These are phyloP conservation scores for Eucommia ulmoides DNA, from an alignment of 257 asterid genomes.

Conservation along the genomic window DNA sequence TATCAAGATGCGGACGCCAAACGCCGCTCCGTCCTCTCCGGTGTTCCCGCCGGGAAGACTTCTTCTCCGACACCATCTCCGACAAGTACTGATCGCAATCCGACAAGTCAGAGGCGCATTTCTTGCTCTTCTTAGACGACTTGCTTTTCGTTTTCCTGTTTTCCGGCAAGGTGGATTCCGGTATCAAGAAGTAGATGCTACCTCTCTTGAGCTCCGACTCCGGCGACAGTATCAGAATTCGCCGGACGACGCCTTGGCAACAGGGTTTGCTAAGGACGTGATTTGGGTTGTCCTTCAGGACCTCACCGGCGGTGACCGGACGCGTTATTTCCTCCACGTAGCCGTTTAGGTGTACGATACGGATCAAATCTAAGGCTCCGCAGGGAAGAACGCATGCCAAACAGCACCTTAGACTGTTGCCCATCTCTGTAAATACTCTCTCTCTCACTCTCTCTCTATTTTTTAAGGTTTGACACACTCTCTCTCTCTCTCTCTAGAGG, in stretches of 20 bases:
- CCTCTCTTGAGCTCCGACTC: constrained; percentile 86
- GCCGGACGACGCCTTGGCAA: constrained; percentile 41
- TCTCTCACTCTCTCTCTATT: neutral
- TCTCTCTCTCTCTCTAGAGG: too few species aligned
- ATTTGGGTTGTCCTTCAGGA: constrained; percentile 50
- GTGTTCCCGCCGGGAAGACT: neutral
- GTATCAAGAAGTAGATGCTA: constrained; percentile 84
- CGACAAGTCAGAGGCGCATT: neutral
- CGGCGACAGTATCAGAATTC: constrained; percentile 58
- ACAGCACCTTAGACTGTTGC: constrained; percentile 88
- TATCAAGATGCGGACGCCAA: neutral
- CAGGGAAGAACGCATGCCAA: constrained; percentile 95
- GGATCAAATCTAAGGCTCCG: constrained; percentile 95
- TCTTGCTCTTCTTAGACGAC: constrained; percentile 21
- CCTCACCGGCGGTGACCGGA: constrained; percentile 64
- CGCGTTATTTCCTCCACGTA: constrained; percentile 62
- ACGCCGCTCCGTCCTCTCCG: neutral
- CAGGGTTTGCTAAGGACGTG: constrained; percentile 65
- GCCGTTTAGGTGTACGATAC: constrained; percentile 77
- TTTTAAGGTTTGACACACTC: neutral
- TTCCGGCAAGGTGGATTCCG: constrained; percentile 48
- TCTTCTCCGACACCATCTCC: neutral
- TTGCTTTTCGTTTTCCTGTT: constrained; percentile 9
- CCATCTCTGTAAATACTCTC: constrained; percentile 24
- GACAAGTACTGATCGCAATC: neutral